Base-by-base conservation (phyloP, 345 rosid genomes). In the Linum lewisii region DNA sequence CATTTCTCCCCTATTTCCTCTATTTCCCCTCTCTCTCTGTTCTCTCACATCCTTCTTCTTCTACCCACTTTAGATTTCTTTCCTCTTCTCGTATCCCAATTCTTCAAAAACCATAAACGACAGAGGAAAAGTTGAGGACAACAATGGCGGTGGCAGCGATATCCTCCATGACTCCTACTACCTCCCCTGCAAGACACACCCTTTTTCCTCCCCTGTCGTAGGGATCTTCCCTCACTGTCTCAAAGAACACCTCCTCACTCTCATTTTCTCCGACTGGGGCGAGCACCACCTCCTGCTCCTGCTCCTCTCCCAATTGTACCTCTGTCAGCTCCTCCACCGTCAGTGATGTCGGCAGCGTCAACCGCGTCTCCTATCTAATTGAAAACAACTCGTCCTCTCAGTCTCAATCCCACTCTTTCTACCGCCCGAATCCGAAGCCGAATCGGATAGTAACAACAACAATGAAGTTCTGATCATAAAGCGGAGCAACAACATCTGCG, bases 261-360 rank as follows among this genome's bases (percentile, higher is more conserved):
- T 93, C 63, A 90, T 93, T 0, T 93, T 97, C 55, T 85, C 97
- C 0, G 97, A 89, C 59, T 93, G 99, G 47, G 97, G 99, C 5
- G 97, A 89, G 58, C 99, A 89, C 51, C 72, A 97, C 99, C 32
- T 93, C 97, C 18, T 93, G 99, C 22, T 89, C 97, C 16, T 93
- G 97, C 78, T 89, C 97, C 67, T 84, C 94, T 21, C 80, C 95
- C 51, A 79, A 82, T 38, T 82, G 83, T 2, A 80, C 68, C 50
- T 81, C 24, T 15, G 24, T 13, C 11, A 24, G 56, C 23, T 10
- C 85, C 1, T 73, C 83, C 80, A 54, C 76, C n/a, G 81, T 63
- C 34, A n/a, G n/a, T n/a, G 99, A 87, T 18, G 81, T 74, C 19
- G 87, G 86, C 51, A 86, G 84, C 65, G 83, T 72, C 6, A 84